phyloP scores from a whole-genome alignment of 2,329 filamentous ascomycete genomes.

The Thielaviopsis musarum region DNA sequence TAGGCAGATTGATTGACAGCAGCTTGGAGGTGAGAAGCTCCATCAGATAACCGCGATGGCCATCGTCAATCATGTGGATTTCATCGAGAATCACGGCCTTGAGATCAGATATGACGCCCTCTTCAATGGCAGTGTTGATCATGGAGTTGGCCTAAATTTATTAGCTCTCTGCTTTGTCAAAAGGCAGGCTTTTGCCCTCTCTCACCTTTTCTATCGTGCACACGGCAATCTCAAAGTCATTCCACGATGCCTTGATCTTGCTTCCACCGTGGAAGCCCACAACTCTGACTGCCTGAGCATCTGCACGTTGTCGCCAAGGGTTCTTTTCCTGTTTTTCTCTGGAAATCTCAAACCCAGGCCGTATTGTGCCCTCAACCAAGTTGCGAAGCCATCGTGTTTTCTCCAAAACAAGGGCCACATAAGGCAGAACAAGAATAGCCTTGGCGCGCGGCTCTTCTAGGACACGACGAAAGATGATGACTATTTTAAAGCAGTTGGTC shows the following conservation, averaged over 20 bases:
- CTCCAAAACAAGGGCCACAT: constrained; percentile 65
- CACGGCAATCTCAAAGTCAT: constrained; percentile 60
- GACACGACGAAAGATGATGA: constrained; percentile 56
- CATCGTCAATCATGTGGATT: constrained; percentile 68
- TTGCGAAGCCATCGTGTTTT: constrained; percentile 59
- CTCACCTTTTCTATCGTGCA: constrained; percentile 60
- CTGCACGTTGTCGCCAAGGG: constrained; percentile 36
- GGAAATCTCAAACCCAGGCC: constrained; percentile 20
- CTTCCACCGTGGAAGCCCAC: constrained; percentile 62
- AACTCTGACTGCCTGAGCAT: constrained; percentile 44
- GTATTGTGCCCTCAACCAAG: constrained; percentile 42
- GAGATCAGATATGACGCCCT: constrained; percentile 47
- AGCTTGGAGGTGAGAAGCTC: constrained; percentile 61
- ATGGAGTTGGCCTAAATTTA: constrained; percentile 49
- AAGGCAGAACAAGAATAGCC: constrained; percentile 56
- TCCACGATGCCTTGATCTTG: constrained; percentile 49
- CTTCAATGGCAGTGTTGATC: constrained; percentile 56
- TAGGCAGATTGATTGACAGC: constrained; percentile 45
- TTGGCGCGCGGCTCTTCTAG: constrained; percentile 47
- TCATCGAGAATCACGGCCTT: constrained; percentile 58
- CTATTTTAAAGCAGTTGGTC: constrained; percentile 17
- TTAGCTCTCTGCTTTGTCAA: constrained; percentile 1
- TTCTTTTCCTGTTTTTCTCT: constrained; percentile 21
- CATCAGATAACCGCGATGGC: constrained; percentile 56
- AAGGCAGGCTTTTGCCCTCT: not conserved